phyloP scores from a whole-genome alignment of 176 grass and related monocot genomes.

The Bonia amplexicaulis region DNA sequence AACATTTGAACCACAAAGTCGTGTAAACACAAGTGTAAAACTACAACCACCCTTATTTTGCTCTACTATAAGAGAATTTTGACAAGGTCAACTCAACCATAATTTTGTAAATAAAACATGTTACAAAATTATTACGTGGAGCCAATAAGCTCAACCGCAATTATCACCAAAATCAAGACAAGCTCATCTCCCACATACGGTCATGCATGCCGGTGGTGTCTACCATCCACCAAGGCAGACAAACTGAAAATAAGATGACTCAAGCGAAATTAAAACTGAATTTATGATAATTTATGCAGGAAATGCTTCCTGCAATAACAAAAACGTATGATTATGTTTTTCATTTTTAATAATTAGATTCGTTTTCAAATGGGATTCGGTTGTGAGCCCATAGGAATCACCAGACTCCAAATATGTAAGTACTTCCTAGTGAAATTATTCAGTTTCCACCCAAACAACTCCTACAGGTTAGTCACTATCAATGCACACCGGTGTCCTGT shows the following conservation, averaged over 20 bases:
- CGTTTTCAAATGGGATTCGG: not conserved
- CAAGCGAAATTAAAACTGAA: not conserved
- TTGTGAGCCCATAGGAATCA: not conserved
- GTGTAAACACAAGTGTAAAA: not conserved
- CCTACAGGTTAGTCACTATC: not conserved
- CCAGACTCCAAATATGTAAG: not conserved
- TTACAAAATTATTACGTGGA: not conserved
- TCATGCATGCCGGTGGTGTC: not conserved
- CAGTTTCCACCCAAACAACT: not conserved
- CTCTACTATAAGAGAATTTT: not conserved
- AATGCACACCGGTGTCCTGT: not conserved
- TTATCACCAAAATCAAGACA: not conserved
- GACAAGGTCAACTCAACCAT: not conserved
- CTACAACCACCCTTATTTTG: not conserved
- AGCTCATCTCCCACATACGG: not conserved
- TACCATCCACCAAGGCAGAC: not conserved
- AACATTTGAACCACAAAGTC: not conserved
- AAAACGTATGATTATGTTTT: not conserved
- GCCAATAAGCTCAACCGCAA: not conserved
- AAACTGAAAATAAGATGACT: not conserved
- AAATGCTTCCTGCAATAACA: not conserved
- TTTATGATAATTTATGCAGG: not conserved
- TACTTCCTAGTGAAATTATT: not conserved
- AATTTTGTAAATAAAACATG: not conserved
- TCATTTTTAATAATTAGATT: not conserved